Evolutionary conservation across 192 early-diverging fungal species (phyloP).

Genomic region (Linnemannia zychae): DNA sequence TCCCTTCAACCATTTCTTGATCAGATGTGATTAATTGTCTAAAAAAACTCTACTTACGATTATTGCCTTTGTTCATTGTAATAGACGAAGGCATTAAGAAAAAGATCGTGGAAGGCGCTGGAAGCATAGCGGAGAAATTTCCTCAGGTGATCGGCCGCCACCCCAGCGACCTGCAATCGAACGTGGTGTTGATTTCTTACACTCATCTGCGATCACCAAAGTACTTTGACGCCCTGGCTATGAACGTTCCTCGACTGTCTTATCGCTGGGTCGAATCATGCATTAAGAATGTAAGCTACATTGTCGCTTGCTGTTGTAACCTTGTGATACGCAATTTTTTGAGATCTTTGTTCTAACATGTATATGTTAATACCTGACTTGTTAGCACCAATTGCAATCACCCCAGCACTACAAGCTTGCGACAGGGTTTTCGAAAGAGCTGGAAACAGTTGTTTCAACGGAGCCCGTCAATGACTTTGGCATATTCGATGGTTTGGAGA

Average conservation of each 20-base stretch:
- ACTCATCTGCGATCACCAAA: constrained; percentile 16
- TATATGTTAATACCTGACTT: too few species aligned
- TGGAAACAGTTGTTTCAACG: constrained; percentile 25
- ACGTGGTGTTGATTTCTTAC: constrained; percentile 31
- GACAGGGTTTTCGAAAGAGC: constrained; percentile 29
- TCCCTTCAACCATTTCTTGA: neutral
- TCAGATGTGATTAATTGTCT: too few species aligned
- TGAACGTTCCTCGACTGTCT: constrained; percentile 33
- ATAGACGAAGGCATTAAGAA: neutral
- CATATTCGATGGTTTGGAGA: constrained; percentile 23
- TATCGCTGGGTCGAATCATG: constrained; percentile 41
- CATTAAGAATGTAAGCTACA: constrained; percentile 22
- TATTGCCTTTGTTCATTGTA: neutral
- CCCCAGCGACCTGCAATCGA: neutral
- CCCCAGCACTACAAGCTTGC: constrained; percentile 24
- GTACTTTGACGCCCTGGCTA: constrained; percentile 26
- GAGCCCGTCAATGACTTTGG: constrained; percentile 8
- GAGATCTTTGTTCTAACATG: neutral
- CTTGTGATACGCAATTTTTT: too few species aligned
- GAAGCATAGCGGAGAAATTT: constrained; percentile 18
- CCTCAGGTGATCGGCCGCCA: neutral
- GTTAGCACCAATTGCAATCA: constrained; percentile 25
- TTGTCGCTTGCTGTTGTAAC: neutral
- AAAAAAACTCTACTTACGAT: neutral
- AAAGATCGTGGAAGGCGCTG: constrained; percentile 23